Percentiles rank a stretch among this genome's conserved stretches.
phyloP scores from a whole-genome alignment of 257 asterid species.

The Echites panduratus region DNA sequence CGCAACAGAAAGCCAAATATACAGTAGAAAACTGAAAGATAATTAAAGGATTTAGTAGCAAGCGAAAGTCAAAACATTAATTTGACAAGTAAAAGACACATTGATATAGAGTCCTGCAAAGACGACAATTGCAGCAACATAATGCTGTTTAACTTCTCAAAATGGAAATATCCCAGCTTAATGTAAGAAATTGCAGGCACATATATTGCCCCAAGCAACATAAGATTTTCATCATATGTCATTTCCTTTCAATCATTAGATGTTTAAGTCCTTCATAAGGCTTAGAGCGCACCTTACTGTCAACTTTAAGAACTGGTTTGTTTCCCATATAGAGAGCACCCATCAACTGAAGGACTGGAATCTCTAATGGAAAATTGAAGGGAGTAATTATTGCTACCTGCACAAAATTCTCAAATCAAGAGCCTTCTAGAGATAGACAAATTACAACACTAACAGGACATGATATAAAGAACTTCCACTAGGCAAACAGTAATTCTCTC shows the following conservation, averaged over 20 bases:
- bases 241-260: not conserved
- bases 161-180: not conserved
- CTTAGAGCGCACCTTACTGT: constrained; percentile 64
- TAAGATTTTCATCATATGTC: not conserved
- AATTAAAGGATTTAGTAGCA: not conserved
- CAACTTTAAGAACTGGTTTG: constrained; percentile 91
- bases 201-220: not conserved
- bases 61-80: not conserved
- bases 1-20: not conserved
- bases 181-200: not conserved
- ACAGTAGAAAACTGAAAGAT: not conserved
- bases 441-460: not conserved
- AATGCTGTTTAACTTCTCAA: not conserved
- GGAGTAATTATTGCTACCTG: constrained; percentile 91
- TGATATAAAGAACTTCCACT: not conserved
- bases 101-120: not conserved
- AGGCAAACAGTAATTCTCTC: not conserved
- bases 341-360: constrained; percentile 96
- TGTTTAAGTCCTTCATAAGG: not conserved
- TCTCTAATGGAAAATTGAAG: constrained; percentile 93
- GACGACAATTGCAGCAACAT: not conserved
- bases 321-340: constrained; percentile 99
- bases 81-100: not conserved
- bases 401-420: constrained; percentile 6
- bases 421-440: not conserved